These are phyloP conservation scores for Podospora fimiseda DNA, from an alignment of 495 filamentous ascomycete genomes.

Conservation along the genomic window DNA sequence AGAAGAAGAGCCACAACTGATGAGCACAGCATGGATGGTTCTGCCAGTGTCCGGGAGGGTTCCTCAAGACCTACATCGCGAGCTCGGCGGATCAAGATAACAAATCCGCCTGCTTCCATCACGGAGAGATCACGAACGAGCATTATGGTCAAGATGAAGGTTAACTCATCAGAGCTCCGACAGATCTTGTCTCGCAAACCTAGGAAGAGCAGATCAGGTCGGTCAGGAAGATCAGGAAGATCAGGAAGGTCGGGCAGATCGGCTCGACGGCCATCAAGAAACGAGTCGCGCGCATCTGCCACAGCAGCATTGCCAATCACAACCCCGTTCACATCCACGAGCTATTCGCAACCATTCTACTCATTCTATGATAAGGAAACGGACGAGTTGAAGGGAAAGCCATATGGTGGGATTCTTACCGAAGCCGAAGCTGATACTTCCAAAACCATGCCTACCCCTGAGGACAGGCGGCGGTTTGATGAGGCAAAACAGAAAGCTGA, in stretches of 20 bases:
- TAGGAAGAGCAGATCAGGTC: constrained; percentile 42
- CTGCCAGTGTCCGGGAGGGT: constrained; percentile 21
- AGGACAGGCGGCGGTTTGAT: constrained; percentile 80
- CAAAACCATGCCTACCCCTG: constrained; percentile 71
- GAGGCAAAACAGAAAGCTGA: constrained; percentile 82
- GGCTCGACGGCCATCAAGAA: constrained; percentile 14
- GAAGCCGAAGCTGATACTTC: constrained; percentile 88
- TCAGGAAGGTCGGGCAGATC: constrained; percentile 8
- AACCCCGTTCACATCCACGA: constrained; percentile 49
- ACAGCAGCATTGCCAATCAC: constrained; percentile 17
- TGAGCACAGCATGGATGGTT: constrained; percentile 27
- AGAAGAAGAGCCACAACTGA: constrained; percentile 39
- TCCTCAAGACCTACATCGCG: constrained; percentile 32
- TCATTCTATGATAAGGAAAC: constrained; percentile 79
- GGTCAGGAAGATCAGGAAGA: not conserved
- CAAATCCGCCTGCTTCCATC: constrained; percentile 19
- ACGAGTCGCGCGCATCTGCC: constrained; percentile 2
- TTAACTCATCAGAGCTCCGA: constrained; percentile 53
- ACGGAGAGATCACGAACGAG: constrained; percentile 35
- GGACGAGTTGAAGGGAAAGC: constrained; percentile 85
- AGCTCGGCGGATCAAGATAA: constrained; percentile 35
- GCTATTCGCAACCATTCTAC: constrained; percentile 63
- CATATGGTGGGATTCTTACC: constrained; percentile 87
- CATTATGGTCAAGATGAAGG: constrained; percentile 43
- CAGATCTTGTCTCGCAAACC: constrained; percentile 50